A percentile compares a stretch with the other conserved stretches of the same genome.
Evolutionary conservation across 2,329 filamentous ascomycete species (phyloP).

Genomic region (Cladosporium colombiae): DNA sequence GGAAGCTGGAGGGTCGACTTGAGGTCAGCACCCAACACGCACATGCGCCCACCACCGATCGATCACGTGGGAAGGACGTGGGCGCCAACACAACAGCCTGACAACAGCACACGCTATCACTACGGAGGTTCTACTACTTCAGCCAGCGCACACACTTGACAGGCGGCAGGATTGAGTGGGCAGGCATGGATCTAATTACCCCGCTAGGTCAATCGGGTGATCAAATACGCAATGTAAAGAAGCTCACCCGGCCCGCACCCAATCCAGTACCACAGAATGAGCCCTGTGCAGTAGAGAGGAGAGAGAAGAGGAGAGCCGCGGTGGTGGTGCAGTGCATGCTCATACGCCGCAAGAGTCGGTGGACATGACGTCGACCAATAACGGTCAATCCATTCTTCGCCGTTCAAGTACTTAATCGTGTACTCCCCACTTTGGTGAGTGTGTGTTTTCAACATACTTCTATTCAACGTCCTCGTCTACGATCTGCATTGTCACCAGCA

Average conservation of each 20-base stretch:
- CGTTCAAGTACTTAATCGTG: not conserved
- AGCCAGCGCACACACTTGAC: not conserved
- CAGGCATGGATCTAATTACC: slow-evolving; percentile 5
- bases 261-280: not conserved
- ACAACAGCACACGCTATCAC: not conserved
- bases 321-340: not conserved
- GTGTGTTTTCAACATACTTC: not conserved
- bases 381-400: not conserved
- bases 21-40: not conserved
- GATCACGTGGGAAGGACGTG: slow-evolving; percentile 2
- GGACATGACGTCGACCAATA: slow-evolving; percentile 13
- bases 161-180: not conserved
- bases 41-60: not conserved
- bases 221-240: slow-evolving; percentile 4
- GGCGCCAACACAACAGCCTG: not conserved
- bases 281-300: not conserved
- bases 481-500: not conserved
- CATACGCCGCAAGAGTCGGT: not conserved
- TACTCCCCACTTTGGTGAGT: not conserved
- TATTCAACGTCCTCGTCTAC: not conserved
- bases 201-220: not conserved
- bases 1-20: not conserved
- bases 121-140: not conserved
- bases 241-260: slow-evolving; percentile 10
- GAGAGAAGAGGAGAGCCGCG: slow-evolving; percentile 2